Evolutionary conservation across 1,284 basidiomycete genomes (phyloP).

Genomic region (Bjerkandera adusta): DNA sequence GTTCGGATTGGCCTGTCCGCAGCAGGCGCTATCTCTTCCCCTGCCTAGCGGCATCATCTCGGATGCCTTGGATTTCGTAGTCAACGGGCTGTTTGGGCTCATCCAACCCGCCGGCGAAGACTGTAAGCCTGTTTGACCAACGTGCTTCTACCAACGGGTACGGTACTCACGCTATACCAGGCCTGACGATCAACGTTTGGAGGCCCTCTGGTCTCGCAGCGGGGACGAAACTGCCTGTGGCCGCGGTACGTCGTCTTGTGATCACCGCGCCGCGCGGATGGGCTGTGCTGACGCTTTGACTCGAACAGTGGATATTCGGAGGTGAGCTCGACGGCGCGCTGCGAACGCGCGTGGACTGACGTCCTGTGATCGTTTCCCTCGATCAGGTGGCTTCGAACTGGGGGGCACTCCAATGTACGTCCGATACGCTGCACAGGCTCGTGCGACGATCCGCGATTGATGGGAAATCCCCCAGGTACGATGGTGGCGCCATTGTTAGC

Average conservation of each 20-base stretch:
- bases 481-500: constrained; percentile 30
- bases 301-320: constrained; percentile 51
- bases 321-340: constrained; percentile 32
- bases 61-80: neutral
- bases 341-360: too few relatives aligned
- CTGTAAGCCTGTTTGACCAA: constrained; percentile 4
- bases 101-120: constrained; percentile 5
- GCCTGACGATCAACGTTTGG: constrained; percentile 10
- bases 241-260: constrained; percentile 3
- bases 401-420: constrained; percentile 18
- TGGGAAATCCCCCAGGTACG: constrained; percentile 16
- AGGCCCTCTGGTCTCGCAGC: constrained; percentile 2
- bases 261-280: too few relatives aligned
- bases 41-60: neutral
- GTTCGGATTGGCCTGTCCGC: constrained; percentile 48
- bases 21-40: constrained; percentile 32
- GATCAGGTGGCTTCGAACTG: constrained; percentile 30
- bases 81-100: neutral
- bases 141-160: neutral
- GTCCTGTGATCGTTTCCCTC: neutral
- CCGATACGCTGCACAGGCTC: neutral
- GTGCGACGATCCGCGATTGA: constrained; percentile 1
- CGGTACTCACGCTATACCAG: too few relatives aligned
- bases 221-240: constrained; percentile 2
- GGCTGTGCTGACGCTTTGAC: neutral